Evolutionary conservation across 768 basidiomycete species (phyloP), one percentile per base, ranked within the genome.

Genomic region (Agaricus bisporus): DNA sequence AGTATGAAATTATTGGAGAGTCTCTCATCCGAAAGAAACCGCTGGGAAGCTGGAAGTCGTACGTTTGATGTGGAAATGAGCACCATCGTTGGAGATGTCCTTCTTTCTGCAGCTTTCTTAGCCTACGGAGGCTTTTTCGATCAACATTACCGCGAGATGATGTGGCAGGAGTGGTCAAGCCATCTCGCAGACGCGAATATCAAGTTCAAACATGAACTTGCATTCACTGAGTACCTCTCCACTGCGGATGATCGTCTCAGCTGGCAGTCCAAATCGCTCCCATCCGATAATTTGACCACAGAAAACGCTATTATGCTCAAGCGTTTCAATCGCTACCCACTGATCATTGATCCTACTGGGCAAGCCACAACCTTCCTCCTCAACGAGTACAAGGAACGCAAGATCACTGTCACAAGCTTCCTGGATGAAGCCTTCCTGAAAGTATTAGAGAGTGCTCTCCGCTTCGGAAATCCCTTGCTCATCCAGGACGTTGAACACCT

Each of bases 281-380:
- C 97, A 1, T 85, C 92, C 5, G 95, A 99, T 69, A 94, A 90
- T 58, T 75, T 99, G 42, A 98, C 93, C 59, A 92, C 91, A 1
- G 97, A 98, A 72, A 99, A 99, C 65, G 97, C 97, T n/a, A 94
- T 98, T 70, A 98, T 98, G 93, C 82, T 99, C 64, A 94, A 95
- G 65, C 86, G 94, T 46, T 98, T 94, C 81, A 91, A 92, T 63
- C 90, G 97, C 17, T 98, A 98, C 68, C 97, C 97, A 6, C 81
- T 98, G 48, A 91, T 99, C 54, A 92, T 99, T 62, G 97, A 99
- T 66, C 97, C 97, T 4, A 97, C 95, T 4, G 97, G 95, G 14
- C 97, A 99, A 66, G 97, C 97, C 5, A 95, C 93, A 0, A 80
- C 85, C 9, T 99, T 94, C 83, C 71, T 99, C 48, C 77, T 94